Base-by-base conservation (phyloP, 331 rosid species). In the Acacia pycnantha region DNA sequence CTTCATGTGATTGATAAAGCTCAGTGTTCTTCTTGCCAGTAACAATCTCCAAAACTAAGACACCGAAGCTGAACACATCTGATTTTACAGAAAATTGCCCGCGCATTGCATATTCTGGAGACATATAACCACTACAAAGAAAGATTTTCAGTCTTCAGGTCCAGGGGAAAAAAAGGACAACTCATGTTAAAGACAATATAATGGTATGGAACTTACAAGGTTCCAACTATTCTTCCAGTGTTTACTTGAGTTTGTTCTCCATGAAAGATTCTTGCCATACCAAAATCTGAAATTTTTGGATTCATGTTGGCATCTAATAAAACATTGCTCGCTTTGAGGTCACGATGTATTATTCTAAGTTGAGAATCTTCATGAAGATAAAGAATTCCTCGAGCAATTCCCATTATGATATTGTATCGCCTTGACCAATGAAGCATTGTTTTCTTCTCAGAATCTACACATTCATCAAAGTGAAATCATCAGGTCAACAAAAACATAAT, bases 291-390 rank as follows among this genome's bases (percentile, higher is more conserved):
- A 73, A 88, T 80, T 59, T 85, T 88, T 4, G 87, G 47, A 2
- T 73, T 82, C 87, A 85, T 85, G 41, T 80, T 53, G 1, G 5
- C 77, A 70, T 88, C 84, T 43, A 88, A 61, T 74, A 80, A 41
- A 48, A 88, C 27, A 22, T 85, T 88, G 15, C 85, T 80, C 1
- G 74, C 59, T 83, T 88, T 88, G 13, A 88, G 70, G 62, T 88
- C 85, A 8, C 80, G 84, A 62, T 88, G 87, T 24, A 88, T 85
- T 50, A 85, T 82, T 76, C 33, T 79, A 16, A 85, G 82, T 11
- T 31, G 82, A 22, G 85, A 88, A 64, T 88, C 85, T 29, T 85
- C 82, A 9, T 88, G 88, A 26, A 87, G 88, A 85, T 87, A 87
- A 4, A 79, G 77, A 26, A 82, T 67, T 6, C 83, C 90, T 29